These are phyloP conservation scores for Haematococcus lacustris DNA, from an alignment of 139 green algal genomes.

Conservation along the genomic window DNA sequence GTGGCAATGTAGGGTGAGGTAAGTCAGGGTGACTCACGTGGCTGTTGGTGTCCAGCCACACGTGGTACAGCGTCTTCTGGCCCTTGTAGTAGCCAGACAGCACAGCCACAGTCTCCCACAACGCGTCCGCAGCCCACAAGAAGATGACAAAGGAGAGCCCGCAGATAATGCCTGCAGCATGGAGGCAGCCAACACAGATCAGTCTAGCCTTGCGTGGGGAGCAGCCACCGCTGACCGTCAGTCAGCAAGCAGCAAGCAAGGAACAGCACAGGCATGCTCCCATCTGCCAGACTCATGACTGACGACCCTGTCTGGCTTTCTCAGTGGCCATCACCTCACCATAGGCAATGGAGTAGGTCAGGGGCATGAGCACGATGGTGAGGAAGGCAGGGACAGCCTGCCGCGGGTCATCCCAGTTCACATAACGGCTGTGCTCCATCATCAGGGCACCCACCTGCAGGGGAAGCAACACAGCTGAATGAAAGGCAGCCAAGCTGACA, in stretches of 20 bases:
- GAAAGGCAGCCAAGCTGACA: too few relatives aligned
- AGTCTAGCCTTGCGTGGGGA: too few relatives aligned
- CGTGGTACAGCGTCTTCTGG: slow-evolving; percentile 10
- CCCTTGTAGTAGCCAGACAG: background rate
- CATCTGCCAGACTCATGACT: too few relatives aligned
- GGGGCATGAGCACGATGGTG: slow-evolving; percentile 70
- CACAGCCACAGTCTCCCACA: background rate
- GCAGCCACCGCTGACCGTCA: too few relatives aligned
- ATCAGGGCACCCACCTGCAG: slow-evolving; percentile 42
- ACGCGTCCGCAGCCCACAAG: slow-evolving; percentile 23
- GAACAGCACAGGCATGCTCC: too few relatives aligned
- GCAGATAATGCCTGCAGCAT: slow-evolving; percentile 59
- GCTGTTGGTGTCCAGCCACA: slow-evolving; percentile 16
- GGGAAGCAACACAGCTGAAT: too few relatives aligned
- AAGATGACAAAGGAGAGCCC: slow-evolving; percentile 47
- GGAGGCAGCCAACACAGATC: too few relatives aligned
- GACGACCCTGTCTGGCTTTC: too few relatives aligned
- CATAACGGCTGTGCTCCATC: slow-evolving; percentile 51
- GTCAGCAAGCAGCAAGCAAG: too few relatives aligned
- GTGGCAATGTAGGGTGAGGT: slow-evolving; percentile 4
- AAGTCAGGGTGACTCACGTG: background rate
- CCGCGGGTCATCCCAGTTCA: slow-evolving; percentile 3
- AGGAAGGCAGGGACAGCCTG: slow-evolving; percentile 69
- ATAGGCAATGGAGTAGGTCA: slow-evolving; percentile 23
- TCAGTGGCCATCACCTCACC: too few relatives aligned